A percentile compares a stretch with the other conserved stretches of the same genome.
phyloP scores from a whole-genome alignment of 768 basidiomycete species.

The Xanthoconium purpureum region DNA sequence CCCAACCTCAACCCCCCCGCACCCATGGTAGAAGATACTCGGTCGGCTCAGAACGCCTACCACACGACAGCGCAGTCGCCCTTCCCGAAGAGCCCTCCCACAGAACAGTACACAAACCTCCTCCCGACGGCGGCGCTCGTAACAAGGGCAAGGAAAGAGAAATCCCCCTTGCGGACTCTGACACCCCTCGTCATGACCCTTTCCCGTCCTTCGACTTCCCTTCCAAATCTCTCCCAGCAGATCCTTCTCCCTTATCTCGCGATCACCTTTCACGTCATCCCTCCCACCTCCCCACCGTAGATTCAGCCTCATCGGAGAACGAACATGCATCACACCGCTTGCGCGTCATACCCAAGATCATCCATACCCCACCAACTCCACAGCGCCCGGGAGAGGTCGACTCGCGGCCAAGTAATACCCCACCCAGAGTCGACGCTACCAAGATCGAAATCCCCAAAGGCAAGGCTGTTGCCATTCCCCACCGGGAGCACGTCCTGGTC shows the following conservation, averaged over 20 bases:
- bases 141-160: conserved; percentile 31
- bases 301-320: conserved; percentile 26
- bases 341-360: conserved; percentile 30
- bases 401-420: background rate
- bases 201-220: conserved; percentile 13
- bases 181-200: conserved; percentile 6
- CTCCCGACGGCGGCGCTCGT: conserved; percentile 12
- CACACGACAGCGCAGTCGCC: conserved; percentile 34
- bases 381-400: conserved; percentile 23
- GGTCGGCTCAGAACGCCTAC: conserved; percentile 28
- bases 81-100: conserved; percentile 27
- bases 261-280: conserved; percentile 8
- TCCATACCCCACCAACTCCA: conserved; percentile 38
- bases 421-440: conserved; percentile 10
- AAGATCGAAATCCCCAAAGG: conserved; percentile 8
- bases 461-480: conserved; percentile 17
- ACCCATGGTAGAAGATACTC: conserved; percentile 29
- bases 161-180: background rate
- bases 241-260: conserved; percentile 15
- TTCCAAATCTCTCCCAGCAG: conserved; percentile 23
- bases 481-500: conserved; percentile 28
- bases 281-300: conserved; percentile 23
- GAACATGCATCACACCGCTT: conserved; percentile 25
- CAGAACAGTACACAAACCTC: conserved; percentile 9
- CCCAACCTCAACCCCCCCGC: conserved; percentile 15